phyloP scores from a whole-genome alignment of 495 filamentous ascomycete species.

The Xylaria palmicola region DNA sequence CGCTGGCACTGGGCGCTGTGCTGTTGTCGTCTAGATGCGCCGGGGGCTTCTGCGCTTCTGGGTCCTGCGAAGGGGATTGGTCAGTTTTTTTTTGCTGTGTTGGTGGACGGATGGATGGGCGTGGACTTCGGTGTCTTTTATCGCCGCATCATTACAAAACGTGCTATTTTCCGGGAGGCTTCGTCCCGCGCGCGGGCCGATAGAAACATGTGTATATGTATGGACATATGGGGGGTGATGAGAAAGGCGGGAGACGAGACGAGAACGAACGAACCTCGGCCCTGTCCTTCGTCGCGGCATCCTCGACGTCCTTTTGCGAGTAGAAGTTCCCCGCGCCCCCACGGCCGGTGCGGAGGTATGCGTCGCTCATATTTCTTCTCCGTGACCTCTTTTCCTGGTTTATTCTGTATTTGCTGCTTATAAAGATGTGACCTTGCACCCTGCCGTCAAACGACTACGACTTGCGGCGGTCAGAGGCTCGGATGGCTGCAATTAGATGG shows the following conservation, averaged over 20 bases:
- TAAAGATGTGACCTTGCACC: too few relatives aligned
- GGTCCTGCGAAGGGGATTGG: slow-evolving; percentile 27
- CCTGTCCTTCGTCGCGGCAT: slow-evolving; percentile 28
- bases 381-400: not conserved
- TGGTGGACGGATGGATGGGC: not conserved
- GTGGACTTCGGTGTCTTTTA: not conserved
- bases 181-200: too few relatives aligned
- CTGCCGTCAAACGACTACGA: too few relatives aligned
- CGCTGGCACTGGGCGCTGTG: slow-evolving; percentile 12
- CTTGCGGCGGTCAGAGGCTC: too few relatives aligned
- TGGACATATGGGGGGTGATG: not conserved
- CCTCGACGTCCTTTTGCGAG: slow-evolving; percentile 51
- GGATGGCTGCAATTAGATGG: too few relatives aligned
- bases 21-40: slow-evolving; percentile 16
- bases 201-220: not conserved
- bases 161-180: too few relatives aligned
- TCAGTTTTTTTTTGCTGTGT: not conserved
- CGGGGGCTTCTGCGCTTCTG: slow-evolving; percentile 42
- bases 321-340: slow-evolving; percentile 67
- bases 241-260: too few relatives aligned
- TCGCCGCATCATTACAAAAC: not conserved
- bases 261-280: slow-evolving; percentile 25
- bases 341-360: slow-evolving; percentile 41
- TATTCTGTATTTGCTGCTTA: not conserved
- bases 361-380: slow-evolving; percentile 22